A percentile compares a stretch with the other conserved stretches of the same genome.
phyloP scores from a whole-genome alignment of 1,139 yeast genomes.

The Hyphopichia burtonii region DNA sequence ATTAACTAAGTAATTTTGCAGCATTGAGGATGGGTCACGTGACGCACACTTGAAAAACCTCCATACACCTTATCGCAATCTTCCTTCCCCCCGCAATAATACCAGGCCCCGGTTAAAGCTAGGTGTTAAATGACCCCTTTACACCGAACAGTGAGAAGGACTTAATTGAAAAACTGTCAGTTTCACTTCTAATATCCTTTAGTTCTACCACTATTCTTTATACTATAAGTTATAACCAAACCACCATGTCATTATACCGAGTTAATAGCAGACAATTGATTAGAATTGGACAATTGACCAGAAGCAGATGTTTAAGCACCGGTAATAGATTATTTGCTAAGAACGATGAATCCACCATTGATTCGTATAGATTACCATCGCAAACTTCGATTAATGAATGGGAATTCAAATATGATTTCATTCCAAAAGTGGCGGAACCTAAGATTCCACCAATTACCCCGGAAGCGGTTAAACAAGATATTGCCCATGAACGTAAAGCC shows the following conservation, averaged over 20 bases:
- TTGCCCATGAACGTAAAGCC: conserved; percentile 42
- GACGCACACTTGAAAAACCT: no score
- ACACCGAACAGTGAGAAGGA: background rate
- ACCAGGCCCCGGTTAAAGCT: background rate
- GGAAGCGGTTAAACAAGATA: conserved; percentile 51
- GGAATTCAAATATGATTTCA: conserved; percentile 53
- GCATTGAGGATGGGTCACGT: no score
- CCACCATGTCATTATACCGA: background rate
- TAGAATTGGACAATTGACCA: background rate
- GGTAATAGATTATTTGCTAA: conserved; percentile 24
- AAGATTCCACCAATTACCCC: conserved; percentile 53
- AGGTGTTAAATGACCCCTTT: background rate
- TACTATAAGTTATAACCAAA: background rate
- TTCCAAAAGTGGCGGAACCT: conserved; percentile 44
- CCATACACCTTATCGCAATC: background rate
- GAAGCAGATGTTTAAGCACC: background rate
- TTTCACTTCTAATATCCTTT: no score
- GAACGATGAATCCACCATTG: conserved; percentile 47
- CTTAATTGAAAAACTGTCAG: background rate
- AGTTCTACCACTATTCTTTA: no score
- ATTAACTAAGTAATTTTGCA: no score
- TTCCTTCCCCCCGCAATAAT: background rate
- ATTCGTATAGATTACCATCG: conserved; percentile 44
- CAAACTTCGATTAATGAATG: conserved; percentile 49
- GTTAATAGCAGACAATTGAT: background rate